A percentile compares a stretch with the other conserved stretches of the same genome.
phyloP scores from a whole-genome alignment of 2,329 filamentous ascomycete genomes.

The Fusarium penzigii region DNA sequence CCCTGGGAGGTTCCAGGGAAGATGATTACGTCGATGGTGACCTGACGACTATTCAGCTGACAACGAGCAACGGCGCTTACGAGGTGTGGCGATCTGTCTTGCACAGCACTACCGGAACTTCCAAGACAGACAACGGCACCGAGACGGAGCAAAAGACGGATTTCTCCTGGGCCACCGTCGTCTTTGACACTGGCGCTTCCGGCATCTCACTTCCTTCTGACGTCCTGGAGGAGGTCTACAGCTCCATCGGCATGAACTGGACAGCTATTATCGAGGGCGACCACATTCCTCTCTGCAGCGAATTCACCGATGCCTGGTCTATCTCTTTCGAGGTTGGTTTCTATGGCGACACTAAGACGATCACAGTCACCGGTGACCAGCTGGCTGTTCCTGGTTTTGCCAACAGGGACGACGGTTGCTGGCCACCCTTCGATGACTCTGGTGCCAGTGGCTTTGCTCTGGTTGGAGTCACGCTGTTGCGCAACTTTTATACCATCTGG shows the following conservation, averaged over 20 bases:
- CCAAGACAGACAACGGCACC: conserved; percentile 18
- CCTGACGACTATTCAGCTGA: conserved; percentile 16
- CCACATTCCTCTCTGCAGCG: conserved; percentile 35
- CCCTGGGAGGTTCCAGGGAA: conserved; percentile 36
- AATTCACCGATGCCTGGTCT: conserved; percentile 39
- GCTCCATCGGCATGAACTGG: conserved; percentile 38
- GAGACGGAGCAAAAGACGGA: not conserved
- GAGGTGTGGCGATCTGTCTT: conserved; percentile 35
- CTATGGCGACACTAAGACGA: conserved; percentile 17
- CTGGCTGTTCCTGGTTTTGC: conserved; percentile 36
- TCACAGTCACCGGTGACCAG: conserved; percentile 36
- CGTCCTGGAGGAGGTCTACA: conserved; percentile 32
- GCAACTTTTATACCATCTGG: conserved; percentile 36
- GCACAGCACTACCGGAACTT: not conserved
- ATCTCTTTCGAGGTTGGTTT: conserved; percentile 31
- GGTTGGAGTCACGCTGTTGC: conserved; percentile 31
- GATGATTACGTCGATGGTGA: conserved; percentile 30
- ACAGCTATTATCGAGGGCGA: conserved; percentile 30
- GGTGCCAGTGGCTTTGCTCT: conserved; percentile 29
- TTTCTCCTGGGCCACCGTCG: conserved; percentile 8
- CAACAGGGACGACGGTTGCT: conserved; percentile 35
- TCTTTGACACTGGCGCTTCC: conserved; percentile 38
- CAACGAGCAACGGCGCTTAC: conserved; percentile 11
- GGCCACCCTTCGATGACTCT: conserved; percentile 35
- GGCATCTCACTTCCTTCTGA: conserved; percentile 27